phyloP scores from a whole-genome alignment of 345 rosid species.

The Aquilaria sinensis region DNA sequence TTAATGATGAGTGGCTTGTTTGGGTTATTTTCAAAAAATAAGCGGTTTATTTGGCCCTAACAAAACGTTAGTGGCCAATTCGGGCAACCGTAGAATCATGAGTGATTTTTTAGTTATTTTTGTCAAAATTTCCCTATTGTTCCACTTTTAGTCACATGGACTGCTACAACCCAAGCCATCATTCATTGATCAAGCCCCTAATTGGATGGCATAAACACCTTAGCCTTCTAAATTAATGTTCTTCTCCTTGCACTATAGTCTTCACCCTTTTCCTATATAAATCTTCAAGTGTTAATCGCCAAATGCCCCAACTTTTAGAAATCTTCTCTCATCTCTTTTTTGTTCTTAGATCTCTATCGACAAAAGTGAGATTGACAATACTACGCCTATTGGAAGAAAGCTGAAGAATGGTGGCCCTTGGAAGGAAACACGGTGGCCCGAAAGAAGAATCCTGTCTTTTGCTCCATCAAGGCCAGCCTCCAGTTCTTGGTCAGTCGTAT shows the following conservation, averaged over 20 bases:
- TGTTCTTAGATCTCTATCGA: background rate
- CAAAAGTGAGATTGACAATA: constrained; percentile 3
- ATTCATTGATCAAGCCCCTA: background rate
- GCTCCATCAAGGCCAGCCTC: constrained; percentile 63
- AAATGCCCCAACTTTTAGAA: too few relatives aligned
- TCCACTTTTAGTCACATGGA: background rate
- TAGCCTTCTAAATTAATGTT: constrained; percentile 3
- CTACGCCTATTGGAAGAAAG: constrained; percentile 48
- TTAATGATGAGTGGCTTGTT: too few relatives aligned
- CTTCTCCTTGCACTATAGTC: background rate
- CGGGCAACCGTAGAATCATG: too few relatives aligned
- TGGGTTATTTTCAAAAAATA: too few relatives aligned
- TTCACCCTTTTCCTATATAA: background rate
- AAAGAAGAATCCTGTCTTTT: constrained; percentile 69
- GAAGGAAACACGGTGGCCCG: constrained; percentile 66
- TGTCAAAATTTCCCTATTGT: background rate
- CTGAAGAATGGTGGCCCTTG: constrained; percentile 61
- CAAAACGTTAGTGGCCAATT: too few relatives aligned
- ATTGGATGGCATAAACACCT: constrained; percentile 9
- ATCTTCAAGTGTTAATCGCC: constrained; percentile 4
- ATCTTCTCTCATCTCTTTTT: too few relatives aligned
- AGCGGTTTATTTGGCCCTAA: too few relatives aligned
- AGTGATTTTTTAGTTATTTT: too few relatives aligned
- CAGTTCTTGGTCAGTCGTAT: constrained; percentile 82
- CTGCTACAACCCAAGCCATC: constrained; percentile 11